These are phyloP conservation scores for Xerocomellus dryophilus DNA, from an alignment of 768 basidiomycete species.

Conservation along the genomic window DNA sequence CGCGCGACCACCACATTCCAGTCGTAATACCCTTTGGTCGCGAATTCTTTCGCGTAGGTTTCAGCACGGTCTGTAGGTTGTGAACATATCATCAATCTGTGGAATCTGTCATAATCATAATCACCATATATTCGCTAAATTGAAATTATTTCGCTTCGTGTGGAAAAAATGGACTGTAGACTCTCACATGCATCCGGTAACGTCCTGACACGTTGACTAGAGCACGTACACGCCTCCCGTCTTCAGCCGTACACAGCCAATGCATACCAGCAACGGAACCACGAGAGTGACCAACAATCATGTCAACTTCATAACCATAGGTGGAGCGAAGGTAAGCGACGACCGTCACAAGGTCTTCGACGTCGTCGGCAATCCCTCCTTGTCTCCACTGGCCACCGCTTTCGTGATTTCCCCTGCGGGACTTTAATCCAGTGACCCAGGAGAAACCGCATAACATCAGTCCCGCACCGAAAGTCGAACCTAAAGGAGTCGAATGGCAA, in stretches of 20 bases:
- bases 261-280: slow-evolving; percentile 64
- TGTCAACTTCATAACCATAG: slow-evolving; percentile 66
- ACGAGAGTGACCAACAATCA: slow-evolving; percentile 77
- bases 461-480: slow-evolving; percentile 76
- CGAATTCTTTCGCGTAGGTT: slow-evolving; percentile 50
- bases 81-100: background rate
- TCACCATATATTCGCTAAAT: slow-evolving; percentile 31
- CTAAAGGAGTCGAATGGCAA: slow-evolving; percentile 79
- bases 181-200: slow-evolving; percentile 73
- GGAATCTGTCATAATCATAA: background rate
- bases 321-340: slow-evolving; percentile 55
- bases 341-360: slow-evolving; percentile 64
- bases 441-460: background rate
- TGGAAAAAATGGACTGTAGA: background rate
- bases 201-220: slow-evolving; percentile 76
- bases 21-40: slow-evolving; percentile 55
- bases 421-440: slow-evolving; percentile 3
- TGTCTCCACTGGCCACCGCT: slow-evolving; percentile 64
- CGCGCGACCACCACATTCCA: slow-evolving; percentile 68
- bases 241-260: slow-evolving; percentile 66
- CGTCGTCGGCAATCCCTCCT: slow-evolving; percentile 56
- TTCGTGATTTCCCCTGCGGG: slow-evolving; percentile 70
- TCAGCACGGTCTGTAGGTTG: slow-evolving; percentile 18
- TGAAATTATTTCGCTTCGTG: slow-evolving; percentile 1
- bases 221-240: slow-evolving; percentile 52